Base-by-base conservation (phyloP, 345 rosid genomes). In the Populus ilicifolia region DNA sequence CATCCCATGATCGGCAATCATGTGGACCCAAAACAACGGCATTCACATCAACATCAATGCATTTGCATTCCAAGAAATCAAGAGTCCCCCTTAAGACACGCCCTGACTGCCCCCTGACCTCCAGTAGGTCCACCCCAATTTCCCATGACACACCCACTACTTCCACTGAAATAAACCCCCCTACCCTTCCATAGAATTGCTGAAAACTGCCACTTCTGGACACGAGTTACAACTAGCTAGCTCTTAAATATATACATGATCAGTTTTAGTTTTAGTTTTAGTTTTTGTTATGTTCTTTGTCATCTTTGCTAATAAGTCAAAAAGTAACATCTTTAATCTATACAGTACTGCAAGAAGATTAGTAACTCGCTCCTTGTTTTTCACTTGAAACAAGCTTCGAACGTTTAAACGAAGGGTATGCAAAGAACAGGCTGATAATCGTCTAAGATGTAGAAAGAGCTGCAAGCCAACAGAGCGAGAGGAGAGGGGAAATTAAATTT, bases 81-180 rank as follows among this genome's bases (percentile, higher is more conserved):
- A 74, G 87, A 87, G 86, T 83, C 87, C 78, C 83, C 89, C 89
- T 74, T 67, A 84, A 80, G 89, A 88, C 87, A 85, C 86, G 88
- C 83, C 76, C 87, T 88, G 83, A 81, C 88, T 76, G 23, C 76
- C 36, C n/a, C 72, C 78, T 80, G 84, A 71, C 86, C 84, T 77
- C 39, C 38, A 67, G 87, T 67, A 78, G 87, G 87, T 71, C 86
- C 88, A 59, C 76, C 72, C 50, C 85, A 78, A 76, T 77, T 84
- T 71, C 86, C 89, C 82, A 84, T 80, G 78, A 75, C 81, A 77
- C 87, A 64, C 80, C 27, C 63, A 23, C 63, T 25, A 39, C n/a
- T 43, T 6, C 43, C 27, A 4, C 56, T 38, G 27, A 13, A 41
- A 14, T 56, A 9, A 59, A 59, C 17, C 74, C 63, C 82, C 27